Conservation (phyloP, 78 protist genomes). For the Cyanophora paradoxa region DNA sequence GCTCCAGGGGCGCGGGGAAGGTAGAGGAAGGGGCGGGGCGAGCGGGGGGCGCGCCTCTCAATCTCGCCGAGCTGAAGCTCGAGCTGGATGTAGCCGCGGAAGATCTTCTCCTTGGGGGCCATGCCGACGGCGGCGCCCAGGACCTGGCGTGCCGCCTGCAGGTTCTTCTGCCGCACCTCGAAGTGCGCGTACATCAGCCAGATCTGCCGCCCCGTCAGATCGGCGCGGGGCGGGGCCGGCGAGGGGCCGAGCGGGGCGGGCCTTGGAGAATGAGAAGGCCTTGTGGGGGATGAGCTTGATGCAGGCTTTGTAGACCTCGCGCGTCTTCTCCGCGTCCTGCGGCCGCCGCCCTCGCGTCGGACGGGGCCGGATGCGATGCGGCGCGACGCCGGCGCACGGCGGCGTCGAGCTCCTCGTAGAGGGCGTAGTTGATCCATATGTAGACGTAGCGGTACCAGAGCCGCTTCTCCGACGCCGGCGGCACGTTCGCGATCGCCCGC, state of each 20-base stretch:
- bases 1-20: background rate
- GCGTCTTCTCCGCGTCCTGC: slow-evolving; percentile 72
- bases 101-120: slow-evolving; percentile 45
- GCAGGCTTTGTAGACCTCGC: slow-evolving; percentile 63
- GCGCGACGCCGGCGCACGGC: too few relatives aligned
- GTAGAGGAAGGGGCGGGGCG: background rate
- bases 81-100: slow-evolving; percentile 43
- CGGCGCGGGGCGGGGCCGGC: too few relatives aligned
- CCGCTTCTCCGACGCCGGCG: slow-evolving; percentile 81
- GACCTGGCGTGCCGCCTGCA: slow-evolving; percentile 62
- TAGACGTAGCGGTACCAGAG: slow-evolving; percentile 90
- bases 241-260: slow-evolving; percentile 64
- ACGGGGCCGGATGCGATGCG: too few relatives aligned
- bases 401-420: slow-evolving; percentile 87
- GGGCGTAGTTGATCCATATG: slow-evolving; percentile 93
- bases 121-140: slow-evolving; percentile 51
- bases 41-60: background rate
- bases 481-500: slow-evolving; percentile 88
- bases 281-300: background rate
- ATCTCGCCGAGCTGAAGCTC: slow-evolving; percentile 24
- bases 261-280: background rate
- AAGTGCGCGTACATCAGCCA: slow-evolving; percentile 86
- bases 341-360: too few relatives aligned
- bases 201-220: slow-evolving; percentile 88
- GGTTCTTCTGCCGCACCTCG: slow-evolving; percentile 77